Conservation (phyloP, 2,329 filamentous ascomycete genomes). For the Pseudogymnoascus sp. region DNA sequence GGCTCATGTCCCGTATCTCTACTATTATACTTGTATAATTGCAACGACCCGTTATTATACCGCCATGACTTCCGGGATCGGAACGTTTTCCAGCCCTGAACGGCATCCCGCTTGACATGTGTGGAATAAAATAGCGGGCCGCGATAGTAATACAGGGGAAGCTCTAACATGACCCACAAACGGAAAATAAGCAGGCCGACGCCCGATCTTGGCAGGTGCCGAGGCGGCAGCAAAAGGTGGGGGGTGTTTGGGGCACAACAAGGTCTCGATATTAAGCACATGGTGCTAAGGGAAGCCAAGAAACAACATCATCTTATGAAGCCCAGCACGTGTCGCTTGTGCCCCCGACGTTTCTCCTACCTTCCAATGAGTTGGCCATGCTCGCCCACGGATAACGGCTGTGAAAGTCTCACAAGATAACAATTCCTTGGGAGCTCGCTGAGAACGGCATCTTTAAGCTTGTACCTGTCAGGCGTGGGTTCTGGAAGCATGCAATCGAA, state of each 20-base stretch:
- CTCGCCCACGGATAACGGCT: neutral
- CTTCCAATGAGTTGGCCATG: neutral
- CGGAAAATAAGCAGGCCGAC: neutral
- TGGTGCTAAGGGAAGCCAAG: neutral
- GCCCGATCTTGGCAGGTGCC: neutral
- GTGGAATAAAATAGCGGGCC: neutral
- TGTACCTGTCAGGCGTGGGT: neutral
- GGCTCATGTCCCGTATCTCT: neutral
- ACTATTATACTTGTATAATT: neutral
- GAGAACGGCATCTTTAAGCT: constrained; percentile 2
- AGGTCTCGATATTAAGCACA: neutral
- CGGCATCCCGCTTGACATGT: neutral
- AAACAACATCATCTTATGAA: neutral
- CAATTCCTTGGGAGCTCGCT: neutral
- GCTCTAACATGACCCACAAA: neutral
- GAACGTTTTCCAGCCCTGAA: neutral
- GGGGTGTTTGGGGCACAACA: no score
- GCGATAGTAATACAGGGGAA: neutral
- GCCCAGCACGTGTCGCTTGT: neutral
- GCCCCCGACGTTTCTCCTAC: neutral
- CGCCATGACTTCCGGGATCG: neutral
- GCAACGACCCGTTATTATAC: neutral
- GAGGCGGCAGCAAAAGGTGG: neutral
- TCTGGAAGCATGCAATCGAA: neutral
- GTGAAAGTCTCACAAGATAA: neutral